Percentiles rank a stretch among this genome's conserved stretches.
Evolutionary conservation across 495 filamentous ascomycete species (phyloP).

Genomic region (Lophium mytilinum): DNA sequence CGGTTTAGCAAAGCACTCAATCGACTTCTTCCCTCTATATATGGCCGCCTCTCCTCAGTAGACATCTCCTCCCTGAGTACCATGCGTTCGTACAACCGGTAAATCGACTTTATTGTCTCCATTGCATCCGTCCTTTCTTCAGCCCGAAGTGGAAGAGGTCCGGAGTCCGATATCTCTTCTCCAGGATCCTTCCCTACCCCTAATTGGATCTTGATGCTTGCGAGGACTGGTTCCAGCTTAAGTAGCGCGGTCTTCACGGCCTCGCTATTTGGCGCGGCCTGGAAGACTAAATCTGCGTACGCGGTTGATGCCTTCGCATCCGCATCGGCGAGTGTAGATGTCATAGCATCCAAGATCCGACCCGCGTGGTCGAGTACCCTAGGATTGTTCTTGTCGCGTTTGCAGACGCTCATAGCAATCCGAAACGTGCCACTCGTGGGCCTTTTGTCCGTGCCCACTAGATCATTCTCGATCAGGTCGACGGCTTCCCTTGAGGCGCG

Average conservation of each 20-base stretch:
- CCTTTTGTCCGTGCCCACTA: constrained; percentile 33
- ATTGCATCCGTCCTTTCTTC: constrained; percentile 10
- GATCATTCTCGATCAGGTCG: constrained; percentile 44
- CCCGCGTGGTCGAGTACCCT: constrained; percentile 36
- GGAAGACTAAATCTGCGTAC: constrained; percentile 12
- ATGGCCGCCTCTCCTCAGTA: constrained; percentile 5
- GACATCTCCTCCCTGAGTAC: constrained; percentile 3
- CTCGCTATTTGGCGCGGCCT: constrained; percentile 6
- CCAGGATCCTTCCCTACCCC: constrained; percentile 5
- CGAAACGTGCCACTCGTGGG: constrained; percentile 50
- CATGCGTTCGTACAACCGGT: constrained; percentile 12
- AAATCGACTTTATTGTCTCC: constrained; percentile 9
- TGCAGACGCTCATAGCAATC: constrained; percentile 61
- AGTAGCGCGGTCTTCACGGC: constrained; percentile 8
- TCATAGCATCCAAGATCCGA: constrained; percentile 25
- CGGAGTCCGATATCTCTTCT: not conserved
- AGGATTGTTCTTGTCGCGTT: constrained; percentile 61
- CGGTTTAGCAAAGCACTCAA: constrained; percentile 12
- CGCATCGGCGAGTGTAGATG: constrained; percentile 7
- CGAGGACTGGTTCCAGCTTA: constrained; percentile 1
- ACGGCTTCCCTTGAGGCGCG: constrained; percentile 51
- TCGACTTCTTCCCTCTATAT: constrained; percentile 3
- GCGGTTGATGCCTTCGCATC: constrained; percentile 9
- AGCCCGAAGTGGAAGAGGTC: not conserved
- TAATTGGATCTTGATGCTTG: constrained; percentile 12